Base-by-base conservation (phyloP, 306 rosid species). In the Lupinus albus region DNA sequence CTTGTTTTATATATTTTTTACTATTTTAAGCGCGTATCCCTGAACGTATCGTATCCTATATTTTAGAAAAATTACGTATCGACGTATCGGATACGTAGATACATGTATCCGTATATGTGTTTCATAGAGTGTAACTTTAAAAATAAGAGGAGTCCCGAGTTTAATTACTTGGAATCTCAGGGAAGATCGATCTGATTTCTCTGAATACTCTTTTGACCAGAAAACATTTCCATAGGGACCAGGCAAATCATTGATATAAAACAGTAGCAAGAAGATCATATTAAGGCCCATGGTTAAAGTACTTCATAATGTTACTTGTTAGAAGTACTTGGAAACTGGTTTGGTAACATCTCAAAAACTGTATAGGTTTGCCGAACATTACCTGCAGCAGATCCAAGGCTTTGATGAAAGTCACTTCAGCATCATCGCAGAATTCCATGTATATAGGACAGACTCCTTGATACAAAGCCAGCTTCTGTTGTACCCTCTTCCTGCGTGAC, bases 361-460 rank as follows among this genome's bases (percentile, higher is more conserved):
- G 20, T 16, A 36, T 25, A 33, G 6, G 11, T 55, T 61, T 36
- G 75, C 54, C 16, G 13, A 67, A 70, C 16, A 28, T 61, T 75
- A 91, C 97, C 97, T 80, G 79, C 20, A 91, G 76, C 56, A 84
- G 67, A 65, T 78, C 50, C 71, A 91, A 81, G 59, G 97, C 97
- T 61, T 78, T 69, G 16, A 57, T 58, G 58, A 91, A 91, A 53
- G 89, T 91, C 64, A 79, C 84, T 70, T 91, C 97, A 36, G 97
- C 72, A 73, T 93, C 97, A 3, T 88, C 91, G 2, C 85, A 80
- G 73, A 93, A 93, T 35, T 88, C 85, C 96, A 88, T 86, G 89
- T 82, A 78, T 67, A 90, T 68, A 11, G 99, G 97, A 61, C 96
- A 88, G 15, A 88, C 96, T 62, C 99, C 99, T 84, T 93, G 96